A percentile compares a stretch with the other conserved stretches of the same genome.
These are phyloP conservation scores for Solanum arcanum DNA, from an alignment of 257 asterid species.

Conservation along the genomic window DNA sequence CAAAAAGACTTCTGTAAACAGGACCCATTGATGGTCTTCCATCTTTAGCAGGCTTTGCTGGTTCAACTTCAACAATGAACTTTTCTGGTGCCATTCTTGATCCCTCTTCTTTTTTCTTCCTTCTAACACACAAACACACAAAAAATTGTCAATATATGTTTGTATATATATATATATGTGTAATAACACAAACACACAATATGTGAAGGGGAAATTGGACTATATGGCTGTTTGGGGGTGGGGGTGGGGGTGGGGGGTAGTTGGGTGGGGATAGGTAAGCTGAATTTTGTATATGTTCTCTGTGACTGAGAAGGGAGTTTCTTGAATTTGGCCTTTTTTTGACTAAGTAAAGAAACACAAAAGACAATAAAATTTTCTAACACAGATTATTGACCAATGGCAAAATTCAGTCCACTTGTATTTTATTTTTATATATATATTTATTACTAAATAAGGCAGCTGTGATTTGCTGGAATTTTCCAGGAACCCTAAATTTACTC, in stretches of 20 bases:
- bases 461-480: background rate
- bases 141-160: background rate
- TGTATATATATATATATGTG: background rate
- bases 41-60: slow-evolving; percentile 48
- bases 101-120: background rate
- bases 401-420: background rate
- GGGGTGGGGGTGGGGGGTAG: background rate
- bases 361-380: background rate
- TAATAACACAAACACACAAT: background rate
- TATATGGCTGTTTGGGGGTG: background rate
- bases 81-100: slow-evolving; percentile 33
- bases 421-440: too few relatives aligned
- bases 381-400: background rate
- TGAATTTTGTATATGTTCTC: background rate
- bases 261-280: background rate
- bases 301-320: background rate
- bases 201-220: background rate
- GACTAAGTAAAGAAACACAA: background rate
- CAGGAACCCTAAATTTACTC: background rate
- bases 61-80: slow-evolving; percentile 60
- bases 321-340: background rate
- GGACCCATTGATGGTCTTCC: slow-evolving; percentile 85
- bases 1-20: slow-evolving; percentile 59
- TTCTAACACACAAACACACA: background rate
- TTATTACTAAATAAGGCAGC: background rate